Evolutionary conservation across 345 rosid species (phyloP), one percentile per base, ranked within the genome.

Genomic region (Aethionema arabicum): DNA sequence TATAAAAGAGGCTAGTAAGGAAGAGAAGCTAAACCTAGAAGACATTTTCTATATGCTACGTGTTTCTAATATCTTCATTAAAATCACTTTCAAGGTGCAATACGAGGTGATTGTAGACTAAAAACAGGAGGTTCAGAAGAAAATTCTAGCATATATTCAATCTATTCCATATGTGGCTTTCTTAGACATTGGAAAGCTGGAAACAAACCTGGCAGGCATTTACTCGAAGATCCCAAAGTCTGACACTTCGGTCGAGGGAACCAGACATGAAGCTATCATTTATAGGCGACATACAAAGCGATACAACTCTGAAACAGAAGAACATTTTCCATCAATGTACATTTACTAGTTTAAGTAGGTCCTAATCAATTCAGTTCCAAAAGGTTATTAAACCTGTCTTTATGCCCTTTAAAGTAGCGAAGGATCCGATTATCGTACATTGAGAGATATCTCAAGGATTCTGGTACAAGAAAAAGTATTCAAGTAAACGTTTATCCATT

Each of bases 261-360:
- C 92, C 96, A 65, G 99, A 93, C 96, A 93, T 93, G 86, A 93
- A 93, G 82, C 97, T 90, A 61, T 93, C 99, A 61, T 93, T 93
- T 27, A 87, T 75, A 4, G 97, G 99, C 31, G 97, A 90, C 97
- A 93, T 87, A 79, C 90, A 93, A 59, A 93, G 97, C 15, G 99
- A 87, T 49, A 93, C 95, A 72, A 90, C 87, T 77, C 99, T 93
- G 68, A 68, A 77, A 48, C 60, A 73, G 54, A 31, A 61, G 2
- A 46, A 60, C 14, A 59, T 11, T 27, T 37, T 14, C 6, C 32
- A 54, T 46, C 12, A 11, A 13, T 43, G 4, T 13, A 5, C 32
- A 59, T 32, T 2, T 11, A 58, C 32, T 61, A 63, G 60, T 43
- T 30, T 2, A 55, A 50, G 46, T 33, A 60, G 27, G 49, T 32